These are phyloP conservation scores for Neurospora intermedia DNA, from an alignment of 495 filamentous ascomycete genomes.

Conservation along the genomic window DNA sequence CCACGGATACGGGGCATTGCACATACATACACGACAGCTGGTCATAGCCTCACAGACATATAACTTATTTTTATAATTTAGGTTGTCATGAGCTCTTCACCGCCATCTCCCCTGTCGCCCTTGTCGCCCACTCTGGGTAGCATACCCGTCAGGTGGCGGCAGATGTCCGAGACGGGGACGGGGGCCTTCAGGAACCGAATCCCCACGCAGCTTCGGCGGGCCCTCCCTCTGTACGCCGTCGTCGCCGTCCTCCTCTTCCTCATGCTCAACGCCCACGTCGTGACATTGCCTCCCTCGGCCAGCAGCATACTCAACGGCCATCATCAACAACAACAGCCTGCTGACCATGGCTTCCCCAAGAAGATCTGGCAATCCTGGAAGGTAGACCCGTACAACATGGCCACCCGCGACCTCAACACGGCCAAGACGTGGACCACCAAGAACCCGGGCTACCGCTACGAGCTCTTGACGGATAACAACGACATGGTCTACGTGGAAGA, in stretches of 20 bases:
- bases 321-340: no score
- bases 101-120: conserved; percentile 13
- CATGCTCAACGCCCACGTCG: conserved; percentile 27
- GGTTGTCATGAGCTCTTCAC: conserved; percentile 14
- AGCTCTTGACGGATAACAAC: conserved; percentile 50
- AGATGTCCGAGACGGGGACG: neutral
- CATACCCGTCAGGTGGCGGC: conserved; percentile 12
- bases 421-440: conserved; percentile 46
- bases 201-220: conserved; percentile 21
- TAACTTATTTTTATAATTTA: no score
- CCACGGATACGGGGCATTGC: neutral
- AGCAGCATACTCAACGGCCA: neutral
- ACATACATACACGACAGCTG: neutral
- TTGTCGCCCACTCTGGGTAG: conserved; percentile 13
- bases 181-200: conserved; percentile 16
- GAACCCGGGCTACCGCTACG: conserved; percentile 49
- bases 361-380: conserved; percentile 59
- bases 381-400: conserved; percentile 42
- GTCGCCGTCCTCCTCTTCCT: conserved; percentile 22
- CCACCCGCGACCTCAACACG: conserved; percentile 35
- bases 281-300: conserved; percentile 1
- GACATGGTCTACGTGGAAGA: conserved; percentile 44
- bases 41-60: neutral
- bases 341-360: conserved; percentile 9
- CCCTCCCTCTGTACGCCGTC: conserved; percentile 16